Base-by-base conservation (phyloP, 1,284 basidiomycete species). In the Melampsora abietis-canadensis region DNA sequence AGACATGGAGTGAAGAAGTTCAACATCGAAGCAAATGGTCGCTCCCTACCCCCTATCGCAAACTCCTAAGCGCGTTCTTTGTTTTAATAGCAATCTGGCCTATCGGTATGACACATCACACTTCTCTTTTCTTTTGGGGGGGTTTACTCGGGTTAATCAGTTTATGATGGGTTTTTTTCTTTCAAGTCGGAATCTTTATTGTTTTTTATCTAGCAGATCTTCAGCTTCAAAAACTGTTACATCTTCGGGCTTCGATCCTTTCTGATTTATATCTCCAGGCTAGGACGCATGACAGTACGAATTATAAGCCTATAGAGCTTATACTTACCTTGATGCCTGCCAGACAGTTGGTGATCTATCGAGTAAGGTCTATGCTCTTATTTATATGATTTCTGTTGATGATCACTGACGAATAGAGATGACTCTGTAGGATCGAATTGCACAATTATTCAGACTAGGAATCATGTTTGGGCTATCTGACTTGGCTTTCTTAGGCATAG, bases 401-500 rank as follows among this genome's bases (percentile, higher is more conserved):
- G 7, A 2, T 19, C 2, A 60, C 27, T 19, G 8, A 37, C 21
- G 63, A 30, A 37, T 62, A 8, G 27, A 14, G 4, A 8, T 40
- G 8, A 12, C 2, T 51, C 0, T 40, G 34, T 37, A 72, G 68
- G 51, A 51, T 48, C 61, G 51, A 12, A 63, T 72, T 59, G 61
- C 68, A 31, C 59, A 21, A 4, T 62, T 34, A 30, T 24, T 72
- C 19, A 59, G 68, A 46, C 47, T 19, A 21, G 68, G 59, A 10
- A 46, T 72, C 24, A 64, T 72, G 17, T 27, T 72, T 40, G 68
- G 68, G 8, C 37, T 72, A 61, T 34, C 31, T 47, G 61, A 64
- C 61, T 64, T 72, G 47, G 14, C 62, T 34, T 15, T 72, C 40
- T 62, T 72, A 48, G 61, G 68, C 24, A 24, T 72, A 61, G 68